These are phyloP conservation scores for Russula griseocarnosa DNA, from an alignment of 768 basidiomycete genomes.

Conservation along the genomic window DNA sequence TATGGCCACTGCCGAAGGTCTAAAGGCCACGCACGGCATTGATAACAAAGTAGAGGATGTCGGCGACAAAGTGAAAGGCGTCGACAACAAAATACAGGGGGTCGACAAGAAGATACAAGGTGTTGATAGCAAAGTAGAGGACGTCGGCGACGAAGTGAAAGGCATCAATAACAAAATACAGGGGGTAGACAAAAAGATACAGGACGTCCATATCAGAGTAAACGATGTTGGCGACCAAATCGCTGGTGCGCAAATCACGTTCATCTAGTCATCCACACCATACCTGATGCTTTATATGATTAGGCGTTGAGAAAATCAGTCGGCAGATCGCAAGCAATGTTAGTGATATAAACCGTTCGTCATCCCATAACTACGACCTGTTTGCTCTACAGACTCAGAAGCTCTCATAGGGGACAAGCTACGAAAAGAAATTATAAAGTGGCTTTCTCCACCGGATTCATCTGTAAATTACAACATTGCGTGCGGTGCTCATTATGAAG, in stretches of 20 bases:
- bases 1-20: background rate
- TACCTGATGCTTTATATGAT: background rate
- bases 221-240: background rate
- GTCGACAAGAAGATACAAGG: no score
- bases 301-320: slow-evolving; percentile 2
- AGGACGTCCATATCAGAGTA: background rate
- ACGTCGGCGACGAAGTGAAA: background rate
- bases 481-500: background rate
- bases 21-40: background rate
- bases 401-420: background rate
- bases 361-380: background rate
- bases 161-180: background rate
- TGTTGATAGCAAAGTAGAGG: slow-evolving; percentile 1
- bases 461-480: slow-evolving; percentile 3
- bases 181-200: no score
- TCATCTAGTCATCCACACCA: background rate
- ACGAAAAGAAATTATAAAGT: background rate
- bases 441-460: background rate
- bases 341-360: background rate
- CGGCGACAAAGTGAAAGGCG: background rate
- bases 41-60: slow-evolving; percentile 4
- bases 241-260: background rate
- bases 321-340: background rate
- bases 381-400: background rate
- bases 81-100: background rate